Evolutionary conservation across 2,329 filamentous ascomycete species (phyloP).

Genomic region (Westerdykella sp.): DNA sequence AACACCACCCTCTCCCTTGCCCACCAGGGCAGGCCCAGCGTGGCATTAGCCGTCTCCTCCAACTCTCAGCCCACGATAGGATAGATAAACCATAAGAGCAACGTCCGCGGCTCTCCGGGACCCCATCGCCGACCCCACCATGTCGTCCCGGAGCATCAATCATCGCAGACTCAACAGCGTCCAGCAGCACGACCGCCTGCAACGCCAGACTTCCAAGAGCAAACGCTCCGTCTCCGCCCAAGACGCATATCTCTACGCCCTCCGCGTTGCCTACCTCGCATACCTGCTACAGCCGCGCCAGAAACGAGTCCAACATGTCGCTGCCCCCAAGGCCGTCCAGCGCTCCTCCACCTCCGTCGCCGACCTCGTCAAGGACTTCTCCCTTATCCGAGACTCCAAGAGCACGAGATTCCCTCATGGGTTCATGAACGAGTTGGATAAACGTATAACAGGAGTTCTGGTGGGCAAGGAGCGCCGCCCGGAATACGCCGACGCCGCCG

Average conservation of each 20-base stretch:
- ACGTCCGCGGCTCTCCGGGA: too few relatives aligned
- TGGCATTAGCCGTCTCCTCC: too few relatives aligned
- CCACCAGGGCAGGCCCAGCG: too few relatives aligned
- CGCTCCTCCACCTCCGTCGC: slow-evolving; percentile 67
- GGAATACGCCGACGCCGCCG: slow-evolving; percentile 81
- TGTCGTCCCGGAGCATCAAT: too few relatives aligned
- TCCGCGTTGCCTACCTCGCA: slow-evolving; percentile 84
- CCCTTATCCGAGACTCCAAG: slow-evolving; percentile 59
- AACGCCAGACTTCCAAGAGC: slow-evolving; percentile 35
- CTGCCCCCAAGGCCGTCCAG: slow-evolving; percentile 53
- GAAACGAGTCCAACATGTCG: slow-evolving; percentile 82
- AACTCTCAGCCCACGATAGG: too few relatives aligned
- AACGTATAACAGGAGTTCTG: slow-evolving; percentile 73
- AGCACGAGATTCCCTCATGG: slow-evolving; percentile 65
- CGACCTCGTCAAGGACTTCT: slow-evolving; percentile 85
- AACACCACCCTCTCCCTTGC: too few relatives aligned
- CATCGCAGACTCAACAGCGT: slow-evolving; percentile 37
- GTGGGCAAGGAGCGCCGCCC: slow-evolving; percentile 76
- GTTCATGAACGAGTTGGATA: slow-evolving; percentile 65
- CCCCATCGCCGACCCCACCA: too few relatives aligned
- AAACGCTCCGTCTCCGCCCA: slow-evolving; percentile 48
- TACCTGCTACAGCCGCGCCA: slow-evolving; percentile 88
- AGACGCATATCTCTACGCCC: slow-evolving; percentile 85
- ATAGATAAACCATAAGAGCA: too few relatives aligned
- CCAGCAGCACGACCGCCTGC: slow-evolving; percentile 36